Evolutionary conservation across 768 basidiomycete genomes (phyloP), one percentile per base, ranked within the genome.

Genomic region (Boletales sp.): DNA sequence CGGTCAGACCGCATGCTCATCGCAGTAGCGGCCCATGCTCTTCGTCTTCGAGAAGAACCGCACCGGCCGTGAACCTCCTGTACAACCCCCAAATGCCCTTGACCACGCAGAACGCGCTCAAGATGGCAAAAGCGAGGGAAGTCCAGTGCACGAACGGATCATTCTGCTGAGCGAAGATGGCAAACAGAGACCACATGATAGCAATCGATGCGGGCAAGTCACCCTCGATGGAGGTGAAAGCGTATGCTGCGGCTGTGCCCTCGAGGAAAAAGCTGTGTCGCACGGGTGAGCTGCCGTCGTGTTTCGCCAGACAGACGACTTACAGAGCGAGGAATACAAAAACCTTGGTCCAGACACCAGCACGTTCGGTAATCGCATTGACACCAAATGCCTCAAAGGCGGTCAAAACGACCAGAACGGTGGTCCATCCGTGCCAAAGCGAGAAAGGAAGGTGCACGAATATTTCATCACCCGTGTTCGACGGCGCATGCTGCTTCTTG

Each of bases 371-470:
- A 51, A 75, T 63, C 0, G 88, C 83, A 65, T 94, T 78, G 52
- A 84, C 82, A 56, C 95, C 94, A 59, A 94, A 94, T 0, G 92
- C 92, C 57, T 92, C 86, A 61, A 94, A 94, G 3, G 78, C 88
- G 37, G 87, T 85, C 56, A 94, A 69, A 60, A 94, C 67, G 50
- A 93, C 82, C 46, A 90, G 80, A 51, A 93, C 83, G 47, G 90
- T 90, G 11, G 85, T 88, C 89, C 90, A 92, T 34, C 93, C 94
- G 62, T 96, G 93, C 72, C 88, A 96, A 42, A 97, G 83, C 2
- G 90, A 94, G 80, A 98, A 97, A 3, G 96, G 96, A 15, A 96
- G 83, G 68, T 97, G 94, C 39, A 97, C 78, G 54, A 95, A 94
- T 55, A 94, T 66, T 69, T 96, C 94, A 55, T 95, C 93, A 18